Evolutionary conservation across 176 grass and related monocot genomes (phyloP).

Genomic region (Carex pumila): DNA sequence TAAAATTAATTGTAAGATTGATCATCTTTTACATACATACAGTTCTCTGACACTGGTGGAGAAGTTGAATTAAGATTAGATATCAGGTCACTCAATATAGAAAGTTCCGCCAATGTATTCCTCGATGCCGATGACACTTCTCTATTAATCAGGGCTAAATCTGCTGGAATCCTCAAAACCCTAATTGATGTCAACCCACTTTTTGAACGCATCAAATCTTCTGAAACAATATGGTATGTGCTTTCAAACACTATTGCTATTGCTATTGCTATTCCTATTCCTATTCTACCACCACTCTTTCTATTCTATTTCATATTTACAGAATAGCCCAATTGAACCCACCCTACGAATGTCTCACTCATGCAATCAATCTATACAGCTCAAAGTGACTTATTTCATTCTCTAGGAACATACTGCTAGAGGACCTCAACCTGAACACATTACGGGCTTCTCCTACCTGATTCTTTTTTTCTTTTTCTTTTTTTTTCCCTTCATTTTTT

Average conservation of each 20-base stretch:
- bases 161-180: constrained; percentile 60
- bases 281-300: not conserved
- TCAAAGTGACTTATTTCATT: not conserved
- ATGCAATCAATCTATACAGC: not conserved
- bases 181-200: constrained; percentile 54
- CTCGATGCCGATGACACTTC: constrained; percentile 73
- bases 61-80: constrained; percentile 82
- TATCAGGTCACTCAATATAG: constrained; percentile 54
- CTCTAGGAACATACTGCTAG: not conserved
- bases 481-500: no score
- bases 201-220: constrained; percentile 82
- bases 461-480: not conserved
- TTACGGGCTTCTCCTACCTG: not conserved
- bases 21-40: constrained; percentile 22
- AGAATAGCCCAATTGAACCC: not conserved
- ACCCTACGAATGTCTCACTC: not conserved
- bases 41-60: constrained; percentile 59
- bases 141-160: constrained; percentile 74
- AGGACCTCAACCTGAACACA: not conserved
- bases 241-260: not conserved
- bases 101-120: constrained; percentile 69
- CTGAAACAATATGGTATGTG: constrained; percentile 82
- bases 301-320: not conserved
- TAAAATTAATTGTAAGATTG: not conserved
- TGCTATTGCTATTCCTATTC: not conserved